Percentiles rank a stretch among this genome's conserved stretches.
Evolutionary conservation across 768 basidiomycete genomes (phyloP).

Genomic region (Auricularia sp.): DNA sequence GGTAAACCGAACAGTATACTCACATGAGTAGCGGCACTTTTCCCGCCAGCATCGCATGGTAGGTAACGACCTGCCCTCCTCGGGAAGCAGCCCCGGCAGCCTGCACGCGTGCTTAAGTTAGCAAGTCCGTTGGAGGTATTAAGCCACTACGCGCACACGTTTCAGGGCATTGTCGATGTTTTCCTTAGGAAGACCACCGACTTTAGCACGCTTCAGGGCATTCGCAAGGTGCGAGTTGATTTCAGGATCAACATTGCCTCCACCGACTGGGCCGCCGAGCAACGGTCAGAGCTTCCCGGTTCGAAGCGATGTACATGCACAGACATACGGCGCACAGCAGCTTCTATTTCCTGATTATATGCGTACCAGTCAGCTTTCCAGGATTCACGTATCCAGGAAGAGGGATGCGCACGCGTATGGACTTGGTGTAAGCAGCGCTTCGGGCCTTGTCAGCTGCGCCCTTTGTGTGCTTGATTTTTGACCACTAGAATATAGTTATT

Average conservation of each 20-base stretch:
- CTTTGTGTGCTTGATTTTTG: slow-evolving; percentile 66
- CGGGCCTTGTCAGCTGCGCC: slow-evolving; percentile 47
- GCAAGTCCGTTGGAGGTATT: neutral
- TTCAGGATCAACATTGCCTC: slow-evolving; percentile 45
- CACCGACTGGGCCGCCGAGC: slow-evolving; percentile 26
- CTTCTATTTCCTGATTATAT: slow-evolving; percentile 42
- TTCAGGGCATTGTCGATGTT: slow-evolving; percentile 55
- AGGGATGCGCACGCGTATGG: slow-evolving; percentile 34
- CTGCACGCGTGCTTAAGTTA: slow-evolving; percentile 18
- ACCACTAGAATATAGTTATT: slow-evolving; percentile 38
- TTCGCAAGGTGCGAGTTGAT: slow-evolving; percentile 43
- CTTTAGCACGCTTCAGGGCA: slow-evolving; percentile 45
- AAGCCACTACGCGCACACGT: slow-evolving; percentile 27
- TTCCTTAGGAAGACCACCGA: slow-evolving; percentile 53
- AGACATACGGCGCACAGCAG: slow-evolving; percentile 47
- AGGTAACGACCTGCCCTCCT: slow-evolving; percentile 32
- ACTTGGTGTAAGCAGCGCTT: slow-evolving; percentile 50
- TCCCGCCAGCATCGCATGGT: slow-evolving; percentile 51
- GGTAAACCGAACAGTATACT: slow-evolving; percentile 2
- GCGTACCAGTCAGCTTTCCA: neutral
- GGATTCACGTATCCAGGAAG: neutral
- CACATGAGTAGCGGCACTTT: slow-evolving; percentile 57
- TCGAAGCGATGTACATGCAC: neutral
- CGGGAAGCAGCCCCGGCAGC: slow-evolving; percentile 31
- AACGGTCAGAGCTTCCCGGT: neutral